These are phyloP conservation scores for Sporothrix variecibatus DNA, from an alignment of 2,329 filamentous ascomycete genomes.

Conservation along the genomic window DNA sequence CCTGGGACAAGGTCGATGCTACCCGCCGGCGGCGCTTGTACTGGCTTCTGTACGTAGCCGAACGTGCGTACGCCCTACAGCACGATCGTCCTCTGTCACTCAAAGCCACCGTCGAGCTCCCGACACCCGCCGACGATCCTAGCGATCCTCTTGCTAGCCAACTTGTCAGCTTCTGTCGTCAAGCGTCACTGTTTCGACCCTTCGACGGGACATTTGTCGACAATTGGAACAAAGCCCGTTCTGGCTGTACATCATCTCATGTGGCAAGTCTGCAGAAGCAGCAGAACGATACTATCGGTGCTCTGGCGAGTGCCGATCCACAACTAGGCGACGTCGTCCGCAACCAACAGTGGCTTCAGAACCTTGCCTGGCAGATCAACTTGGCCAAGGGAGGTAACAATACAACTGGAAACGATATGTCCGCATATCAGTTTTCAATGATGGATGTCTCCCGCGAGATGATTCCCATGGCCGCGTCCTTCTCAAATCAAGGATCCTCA, in stretches of 20 bases:
- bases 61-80: conserved; percentile 72
- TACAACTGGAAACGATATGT: conserved; percentile 37
- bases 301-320: conserved; percentile 54
- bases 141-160: conserved; percentile 56
- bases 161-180: conserved; percentile 58
- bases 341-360: conserved; percentile 67
- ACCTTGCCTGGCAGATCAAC: conserved; percentile 64
- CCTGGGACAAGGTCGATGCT: conserved; percentile 60
- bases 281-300: conserved; percentile 56
- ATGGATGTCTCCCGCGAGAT: conserved; percentile 65
- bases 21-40: conserved; percentile 67
- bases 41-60: conserved; percentile 72
- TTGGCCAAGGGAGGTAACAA: conserved; percentile 51
- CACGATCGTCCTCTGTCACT: conserved; percentile 70
- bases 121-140: conserved; percentile 62
- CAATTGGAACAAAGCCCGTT: conserved; percentile 66
- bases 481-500: conserved; percentile 67
- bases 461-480: conserved; percentile 67
- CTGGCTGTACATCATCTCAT: conserved; percentile 58
- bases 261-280: conserved; percentile 63
- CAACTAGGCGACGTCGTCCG: conserved; percentile 57
- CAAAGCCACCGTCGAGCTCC: conserved; percentile 67
- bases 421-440: conserved; percentile 57
- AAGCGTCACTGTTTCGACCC: conserved; percentile 64
- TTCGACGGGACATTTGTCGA: conserved; percentile 66